Base-by-base conservation (phyloP, 2,329 filamentous ascomycete genomes). In the Cytospora schulzeri region DNA sequence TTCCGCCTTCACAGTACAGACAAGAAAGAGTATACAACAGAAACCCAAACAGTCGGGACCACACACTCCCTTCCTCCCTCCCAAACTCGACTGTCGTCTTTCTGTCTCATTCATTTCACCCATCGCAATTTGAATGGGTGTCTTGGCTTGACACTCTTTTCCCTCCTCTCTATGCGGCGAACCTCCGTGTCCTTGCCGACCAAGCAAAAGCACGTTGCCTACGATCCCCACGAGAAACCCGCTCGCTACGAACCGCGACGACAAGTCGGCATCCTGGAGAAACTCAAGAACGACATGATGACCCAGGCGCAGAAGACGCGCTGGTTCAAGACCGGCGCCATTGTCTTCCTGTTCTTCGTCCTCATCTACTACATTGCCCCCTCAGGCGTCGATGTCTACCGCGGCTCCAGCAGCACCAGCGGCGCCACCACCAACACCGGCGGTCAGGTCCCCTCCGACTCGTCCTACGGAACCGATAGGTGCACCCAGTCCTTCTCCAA, bases 401-500 rank as follows among this genome's bases (percentile, higher is more conserved):
- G 79, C 66, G 80, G 78, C 35, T 57, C 33, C 19, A 26, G 66
- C 68, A 68, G 64, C 41, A 65, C 60, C 55, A 74, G 78, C 67
- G 85, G 85, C 68, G n/a, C n/a, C n/a, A n/a, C 33, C 19, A 26
- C 65, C 68, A 68, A 64, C 41, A 65, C 60, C 55, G 74, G 78
- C 67, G 85, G 85, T 68, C 86, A 89, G 73, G 73, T 75, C 1
- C 81, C 85, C 38, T 76, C 82, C 59, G 87, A 91, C 71, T 81
- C 84, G 29, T 86, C 88, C 11, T 84, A 88, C 72, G 85, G 85
- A 70, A 88, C 91, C 68, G 83, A 85, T 52, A 90, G 87, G 79
- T 99, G 95, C 84, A 88, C 88, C 66, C 91, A 89, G 75, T 92
- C 95, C 51, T 89, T 85, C 79, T 92, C 92, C 71, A 88, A 91